Base-by-base conservation (phyloP, 2,329 filamentous ascomycete species). In the Westerdykella aurantiaca region DNA sequence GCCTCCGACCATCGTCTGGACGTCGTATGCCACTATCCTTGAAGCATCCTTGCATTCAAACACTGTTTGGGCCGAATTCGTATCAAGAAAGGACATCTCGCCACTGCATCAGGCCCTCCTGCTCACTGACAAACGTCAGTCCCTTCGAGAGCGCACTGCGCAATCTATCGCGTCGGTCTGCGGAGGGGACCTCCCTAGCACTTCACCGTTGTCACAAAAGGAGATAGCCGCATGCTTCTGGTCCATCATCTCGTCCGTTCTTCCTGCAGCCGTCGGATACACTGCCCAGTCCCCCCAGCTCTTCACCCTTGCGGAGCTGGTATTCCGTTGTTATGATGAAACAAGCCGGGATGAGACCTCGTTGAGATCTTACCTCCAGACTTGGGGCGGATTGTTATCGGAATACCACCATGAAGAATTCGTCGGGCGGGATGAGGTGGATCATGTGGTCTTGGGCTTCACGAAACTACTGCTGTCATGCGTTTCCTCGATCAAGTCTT, bases 391-490 rank as follows among this genome's bases (percentile, higher is more conserved):
- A 16, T 46, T 66, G 17, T 50, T 70, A n/a, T 42, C 67, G 25
- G 38, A 50, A 11, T 58, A 69, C 46, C 45, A 54, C 5, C 65
- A 68, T 21, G 41, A 56, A 23, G 64, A 66, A 43, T 49, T 60
- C 37, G 61, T 68, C 6, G 68, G 66, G 5, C 57, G 61, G 9
- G 60, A 65, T 14, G 57, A 68, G 17, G 49, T 51, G 6, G 66
- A 70, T 44, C 48, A 52, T 31, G 57, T 69, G 22, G 61, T 70
- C 12, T 39, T 64, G 13, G 68, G 68, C 1, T 61, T 74, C 17
- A 63, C 70, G 3, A 65, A 62, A 31, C 57, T 75, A 22, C 54
- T 75, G 13, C 50, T 56, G 10, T 64, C 53, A 39, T 67, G 68
- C 34, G 53, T 68, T 18, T 49, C 60, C n/a, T 69, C 64, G 4